Evolutionary conservation across 108 stramenopile species (phyloP).

Genomic region (Mayamaea pseudoterrestris): DNA sequence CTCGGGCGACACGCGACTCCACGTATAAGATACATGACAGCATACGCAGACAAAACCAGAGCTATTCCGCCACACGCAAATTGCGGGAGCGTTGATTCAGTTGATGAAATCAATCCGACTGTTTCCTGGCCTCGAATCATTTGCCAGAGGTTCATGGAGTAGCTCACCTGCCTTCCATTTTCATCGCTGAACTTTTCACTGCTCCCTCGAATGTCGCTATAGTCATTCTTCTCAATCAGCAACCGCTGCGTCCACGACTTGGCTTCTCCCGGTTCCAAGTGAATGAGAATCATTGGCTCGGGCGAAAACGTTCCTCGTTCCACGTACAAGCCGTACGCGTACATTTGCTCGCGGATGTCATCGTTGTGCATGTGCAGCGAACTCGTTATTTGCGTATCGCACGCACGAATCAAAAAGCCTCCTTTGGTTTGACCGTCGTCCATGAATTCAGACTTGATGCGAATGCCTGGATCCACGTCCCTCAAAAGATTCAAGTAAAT

Average conservation of each 20-base stretch:
- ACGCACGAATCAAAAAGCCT: conserved; percentile 42
- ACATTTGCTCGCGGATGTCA: conserved; percentile 37
- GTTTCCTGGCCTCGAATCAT: no score
- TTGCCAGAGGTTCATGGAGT: no score
- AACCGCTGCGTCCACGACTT: conserved; percentile 67
- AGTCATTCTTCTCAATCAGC: no score
- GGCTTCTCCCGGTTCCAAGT: conserved; percentile 43
- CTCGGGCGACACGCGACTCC: no score
- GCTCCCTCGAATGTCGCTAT: no score
- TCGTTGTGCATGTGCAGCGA: conserved; percentile 38
- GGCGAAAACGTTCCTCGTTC: conserved; percentile 68
- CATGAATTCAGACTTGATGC: conserved; percentile 66
- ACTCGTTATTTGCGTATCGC: conserved; percentile 41
- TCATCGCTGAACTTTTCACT: no score
- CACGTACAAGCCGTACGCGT: conserved; percentile 66
- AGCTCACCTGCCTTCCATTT: no score
- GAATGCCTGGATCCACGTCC: conserved; percentile 40
- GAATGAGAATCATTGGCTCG: conserved; percentile 58
- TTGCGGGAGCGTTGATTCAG: no score
- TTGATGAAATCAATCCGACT: no score
- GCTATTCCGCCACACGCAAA: no score
- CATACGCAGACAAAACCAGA: no score
- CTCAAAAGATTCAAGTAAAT: conserved; percentile 36
- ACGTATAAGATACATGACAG: no score
- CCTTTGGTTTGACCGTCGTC: conserved; percentile 44